Evolutionary conservation across 805 yeast species (phyloP).

Genomic region (Debaryomyces prosopidis): DNA sequence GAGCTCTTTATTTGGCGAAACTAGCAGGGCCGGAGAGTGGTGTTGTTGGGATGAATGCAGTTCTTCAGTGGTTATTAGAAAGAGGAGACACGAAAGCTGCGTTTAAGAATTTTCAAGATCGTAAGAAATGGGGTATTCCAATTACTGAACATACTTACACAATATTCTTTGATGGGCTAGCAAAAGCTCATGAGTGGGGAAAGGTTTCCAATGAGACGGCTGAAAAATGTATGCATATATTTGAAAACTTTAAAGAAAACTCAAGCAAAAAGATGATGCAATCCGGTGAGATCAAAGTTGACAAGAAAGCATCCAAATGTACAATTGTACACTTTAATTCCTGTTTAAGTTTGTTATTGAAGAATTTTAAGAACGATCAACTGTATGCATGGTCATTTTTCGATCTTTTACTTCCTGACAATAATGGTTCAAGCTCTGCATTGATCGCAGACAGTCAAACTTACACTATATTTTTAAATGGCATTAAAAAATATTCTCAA

Average conservation of each 20-base stretch:
- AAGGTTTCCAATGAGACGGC: constrained; percentile 18
- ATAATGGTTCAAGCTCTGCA: constrained; percentile 8
- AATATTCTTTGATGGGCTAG: constrained; percentile 36
- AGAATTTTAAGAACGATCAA: constrained; percentile 33
- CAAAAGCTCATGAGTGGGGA: constrained; percentile 36
- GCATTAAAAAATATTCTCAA: constrained; percentile 23
- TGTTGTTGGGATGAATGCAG: constrained; percentile 61
- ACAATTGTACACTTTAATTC: constrained; percentile 37
- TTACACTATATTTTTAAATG: constrained; percentile 39
- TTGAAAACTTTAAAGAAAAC: constrained; percentile 14
- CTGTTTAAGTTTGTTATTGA: constrained; percentile 33
- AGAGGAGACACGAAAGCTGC: constrained; percentile 48
- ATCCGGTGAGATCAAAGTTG: background rate
- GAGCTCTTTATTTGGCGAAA: constrained; percentile 55
- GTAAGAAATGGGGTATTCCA: constrained; percentile 63
- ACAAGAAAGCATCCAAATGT: constrained; percentile 7
- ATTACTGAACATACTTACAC: constrained; percentile 47
- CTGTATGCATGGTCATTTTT: constrained; percentile 39
- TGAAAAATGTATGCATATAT: constrained; percentile 20
- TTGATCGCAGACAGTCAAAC: constrained; percentile 35
- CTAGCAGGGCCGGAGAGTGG: constrained; percentile 50
- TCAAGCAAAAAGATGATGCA: background rate
- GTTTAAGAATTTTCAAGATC: constrained; percentile 48
- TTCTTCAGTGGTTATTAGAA: constrained; percentile 50
- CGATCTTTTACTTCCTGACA: constrained; percentile 22